Evolutionary conservation across 805 yeast genomes (phyloP).

Genomic region (Lachancea meyersii): DNA sequence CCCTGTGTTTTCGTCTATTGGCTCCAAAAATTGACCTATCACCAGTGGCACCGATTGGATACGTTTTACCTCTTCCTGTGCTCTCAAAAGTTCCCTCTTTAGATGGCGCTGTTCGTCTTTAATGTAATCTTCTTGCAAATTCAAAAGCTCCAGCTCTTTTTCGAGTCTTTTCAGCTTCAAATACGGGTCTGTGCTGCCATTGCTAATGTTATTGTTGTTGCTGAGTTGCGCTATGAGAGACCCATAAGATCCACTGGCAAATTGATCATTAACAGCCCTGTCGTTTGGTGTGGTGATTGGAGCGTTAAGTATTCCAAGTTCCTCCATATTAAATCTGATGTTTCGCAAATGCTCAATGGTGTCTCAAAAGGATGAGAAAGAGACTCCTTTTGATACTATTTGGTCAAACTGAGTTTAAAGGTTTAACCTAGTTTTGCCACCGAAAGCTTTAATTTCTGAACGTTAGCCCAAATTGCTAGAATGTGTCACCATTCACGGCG

Average conservation of each 20-base stretch:
- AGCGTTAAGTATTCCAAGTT: conserved; percentile 44
- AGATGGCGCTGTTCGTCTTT: conserved; percentile 97
- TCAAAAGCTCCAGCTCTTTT: conserved; percentile 77
- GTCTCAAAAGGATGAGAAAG: not conserved
- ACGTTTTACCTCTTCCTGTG: conserved; percentile 97
- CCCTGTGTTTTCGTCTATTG: conserved; percentile 93
- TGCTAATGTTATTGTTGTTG: conserved; percentile 15
- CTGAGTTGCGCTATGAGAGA: conserved; percentile 29
- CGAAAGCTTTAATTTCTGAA: conserved; percentile 1
- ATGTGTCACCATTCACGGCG: not conserved
- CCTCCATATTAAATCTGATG: too few species aligned
- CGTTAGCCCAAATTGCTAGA: not conserved
- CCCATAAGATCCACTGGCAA: conserved; percentile 24
- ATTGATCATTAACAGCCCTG: conserved; percentile 13
- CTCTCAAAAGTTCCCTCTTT: conserved; percentile 88
- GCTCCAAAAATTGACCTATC: conserved; percentile 96
- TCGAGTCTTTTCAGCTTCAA: conserved; percentile 80
- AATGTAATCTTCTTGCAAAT: conserved; percentile 91
- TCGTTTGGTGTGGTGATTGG: conserved; percentile 33
- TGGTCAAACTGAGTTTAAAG: not conserved
- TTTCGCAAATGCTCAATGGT: not conserved
- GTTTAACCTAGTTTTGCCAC: conserved; percentile 16
- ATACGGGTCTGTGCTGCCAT: conserved; percentile 59
- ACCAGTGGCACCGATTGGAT: conserved; percentile 97
- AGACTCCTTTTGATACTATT: not conserved